Evolutionary conservation across 176 grass and related monocot genomes (phyloP).

Genomic region (Lolium perenne): DNA sequence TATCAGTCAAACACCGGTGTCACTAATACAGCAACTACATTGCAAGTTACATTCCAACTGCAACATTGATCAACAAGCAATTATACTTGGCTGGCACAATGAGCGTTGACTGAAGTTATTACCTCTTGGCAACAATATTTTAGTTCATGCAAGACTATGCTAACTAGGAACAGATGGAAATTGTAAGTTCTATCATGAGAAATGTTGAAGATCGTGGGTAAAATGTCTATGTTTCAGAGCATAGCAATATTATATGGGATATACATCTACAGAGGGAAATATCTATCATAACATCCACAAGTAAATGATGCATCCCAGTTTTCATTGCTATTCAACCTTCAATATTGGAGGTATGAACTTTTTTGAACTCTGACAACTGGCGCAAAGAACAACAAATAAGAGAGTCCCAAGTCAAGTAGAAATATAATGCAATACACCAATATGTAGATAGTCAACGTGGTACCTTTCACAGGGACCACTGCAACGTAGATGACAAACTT

Average conservation of each 20-base stretch:
- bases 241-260: not conserved
- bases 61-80: constrained; percentile 28
- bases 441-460: constrained; percentile 5
- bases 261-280: not conserved
- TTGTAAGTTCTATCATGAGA: constrained; percentile 1
- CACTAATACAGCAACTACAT: not conserved
- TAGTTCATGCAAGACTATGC: not conserved
- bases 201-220: not conserved
- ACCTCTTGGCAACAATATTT: not conserved
- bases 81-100: constrained; percentile 12
- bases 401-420: not conserved
- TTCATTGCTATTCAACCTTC: constrained; percentile 21
- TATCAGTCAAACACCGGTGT: constrained; percentile 37
- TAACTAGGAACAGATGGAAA: not conserved
- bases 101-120: not conserved
- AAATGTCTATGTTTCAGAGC: not conserved
- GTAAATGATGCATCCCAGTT: constrained; percentile 12
- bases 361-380: constrained; percentile 13
- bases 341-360: not conserved
- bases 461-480: constrained; percentile 26
- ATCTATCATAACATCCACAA: constrained; percentile 4
- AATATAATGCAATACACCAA: constrained; percentile 9
- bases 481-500: constrained; percentile 35
- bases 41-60: constrained; percentile 1
- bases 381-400: constrained; percentile 6